Evolutionary conservation across 1,284 basidiomycete genomes (phyloP).

Genomic region (Puccinia coronata): DNA sequence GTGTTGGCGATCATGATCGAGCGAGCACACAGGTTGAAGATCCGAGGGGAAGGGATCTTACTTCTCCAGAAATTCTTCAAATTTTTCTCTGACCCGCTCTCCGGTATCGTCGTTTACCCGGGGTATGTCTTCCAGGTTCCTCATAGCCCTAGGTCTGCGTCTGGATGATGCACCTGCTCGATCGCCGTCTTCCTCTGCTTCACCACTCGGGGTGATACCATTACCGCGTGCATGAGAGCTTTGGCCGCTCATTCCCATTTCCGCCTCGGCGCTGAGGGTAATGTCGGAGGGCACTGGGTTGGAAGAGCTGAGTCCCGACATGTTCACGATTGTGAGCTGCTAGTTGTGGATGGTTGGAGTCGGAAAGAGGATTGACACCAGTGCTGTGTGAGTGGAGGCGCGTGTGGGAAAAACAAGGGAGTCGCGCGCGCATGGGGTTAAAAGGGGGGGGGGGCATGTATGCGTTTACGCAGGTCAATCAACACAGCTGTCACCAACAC

Average conservation of each 20-base stretch:
- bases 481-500: too few species aligned
- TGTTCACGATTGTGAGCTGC: not conserved
- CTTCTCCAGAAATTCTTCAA: constrained; percentile 86
- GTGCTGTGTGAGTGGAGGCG: too few species aligned
- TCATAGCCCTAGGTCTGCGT: constrained; percentile 7
- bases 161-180: not conserved
- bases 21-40: not conserved
- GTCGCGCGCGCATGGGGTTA: not conserved
- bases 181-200: constrained; percentile 30
- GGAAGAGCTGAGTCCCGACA: constrained; percentile 32
- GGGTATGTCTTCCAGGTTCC: constrained; percentile 65
- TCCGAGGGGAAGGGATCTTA: constrained; percentile 62
- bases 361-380: not conserved
- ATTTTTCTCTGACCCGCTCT: constrained; percentile 85
- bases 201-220: not conserved
- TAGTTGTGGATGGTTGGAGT: too few species aligned
- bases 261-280: constrained; percentile 1
- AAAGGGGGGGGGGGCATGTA: too few species aligned
- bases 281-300: constrained; percentile 27
- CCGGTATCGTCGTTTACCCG: constrained; percentile 88
- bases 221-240: not conserved
- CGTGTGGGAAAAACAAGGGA: not conserved
- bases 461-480: too few species aligned
- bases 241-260: constrained; percentile 13
- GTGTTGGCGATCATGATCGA: not conserved